Evolutionary conservation across 768 basidiomycete species (phyloP), one percentile per base, ranked within the genome.

Genomic region (Lentinula guzmanii): DNA sequence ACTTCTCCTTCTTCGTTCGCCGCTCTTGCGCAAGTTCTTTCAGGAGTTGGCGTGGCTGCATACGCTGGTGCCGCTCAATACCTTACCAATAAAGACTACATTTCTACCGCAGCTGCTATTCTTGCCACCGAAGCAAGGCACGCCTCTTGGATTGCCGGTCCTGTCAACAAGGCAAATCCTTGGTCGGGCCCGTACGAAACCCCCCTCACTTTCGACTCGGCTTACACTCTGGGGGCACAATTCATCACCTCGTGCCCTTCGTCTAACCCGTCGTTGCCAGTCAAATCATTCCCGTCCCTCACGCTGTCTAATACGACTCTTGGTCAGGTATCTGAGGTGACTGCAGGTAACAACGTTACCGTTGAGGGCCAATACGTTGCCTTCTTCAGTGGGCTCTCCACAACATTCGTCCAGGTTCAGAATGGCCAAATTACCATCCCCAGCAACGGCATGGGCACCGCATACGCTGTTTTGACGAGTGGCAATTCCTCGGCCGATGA

Each of bases 101-200:
- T 78, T 15, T 74, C 77, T 45, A 77, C 77, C 16, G 79, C 79
- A 21, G 82, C 72, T 10, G 73, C 78, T 41, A 79, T 85, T 67
- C 73, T 81, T 42, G 74, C 79, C n/a, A 80, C 79, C 56, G 86
- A 90, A 67, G 78, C 85, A 21, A 79, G 86, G 34, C 87, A 89
- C 61, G 77, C 83, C 21, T 74, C 80, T 1, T 90, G 86, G 86
- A 70, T 89, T 41, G 74, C 76, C 62, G 77, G 79, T 1, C 76
- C 81, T n/a, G 78, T 83, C 41, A 72, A 74, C 62, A 74, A 79
- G 50, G 70, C 71, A 21, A 75, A 79, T 37, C 75, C 83, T 1
- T 89, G 86, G 86, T 81, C 79, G 56, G 77, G 79, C 2, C 73
- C 85, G 7, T 83, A 85, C 67, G 54, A 56, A 2, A 76, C 74